These are phyloP conservation scores for Ormosia semicastrata DNA, from an alignment of 306 rosid genomes.

Conservation along the genomic window DNA sequence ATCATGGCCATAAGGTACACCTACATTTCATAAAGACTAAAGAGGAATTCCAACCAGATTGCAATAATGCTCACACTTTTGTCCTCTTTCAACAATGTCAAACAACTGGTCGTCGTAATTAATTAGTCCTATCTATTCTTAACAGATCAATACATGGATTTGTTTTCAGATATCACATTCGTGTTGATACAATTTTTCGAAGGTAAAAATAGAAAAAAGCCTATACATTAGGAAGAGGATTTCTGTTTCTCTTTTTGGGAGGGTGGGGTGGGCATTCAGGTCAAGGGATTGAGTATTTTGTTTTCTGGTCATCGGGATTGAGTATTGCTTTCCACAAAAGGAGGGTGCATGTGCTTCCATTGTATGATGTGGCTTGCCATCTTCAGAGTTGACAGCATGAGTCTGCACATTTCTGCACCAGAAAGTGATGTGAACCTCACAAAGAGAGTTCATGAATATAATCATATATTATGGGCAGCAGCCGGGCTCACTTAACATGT, in stretches of 20 bases:
- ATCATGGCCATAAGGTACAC: constrained; percentile 27
- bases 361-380: constrained; percentile 50
- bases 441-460: constrained; percentile 42
- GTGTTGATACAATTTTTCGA: not conserved
- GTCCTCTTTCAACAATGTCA: constrained; percentile 25
- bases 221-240: not conserved
- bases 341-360: constrained; percentile 47
- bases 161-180: not conserved
- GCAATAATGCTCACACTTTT: constrained; percentile 35
- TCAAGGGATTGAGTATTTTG: constrained; percentile 4
- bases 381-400: constrained; percentile 38
- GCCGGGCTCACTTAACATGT: constrained; percentile 54
- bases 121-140: not conserved
- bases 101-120: not conserved
- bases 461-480: constrained; percentile 42
- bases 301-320: not conserved
- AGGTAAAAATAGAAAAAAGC: not conserved
- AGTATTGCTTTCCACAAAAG: constrained; percentile 28
- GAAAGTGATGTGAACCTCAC: constrained; percentile 56
- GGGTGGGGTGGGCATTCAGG: constrained; percentile 11
- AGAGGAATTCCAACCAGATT: constrained; percentile 24
- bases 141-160: not conserved
- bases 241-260: not conserved
- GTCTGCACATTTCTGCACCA: constrained; percentile 27
- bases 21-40: constrained; percentile 27